These are phyloP conservation scores for Chlorella sp. DNA, from an alignment of 139 green algal species.

Conservation along the genomic window DNA sequence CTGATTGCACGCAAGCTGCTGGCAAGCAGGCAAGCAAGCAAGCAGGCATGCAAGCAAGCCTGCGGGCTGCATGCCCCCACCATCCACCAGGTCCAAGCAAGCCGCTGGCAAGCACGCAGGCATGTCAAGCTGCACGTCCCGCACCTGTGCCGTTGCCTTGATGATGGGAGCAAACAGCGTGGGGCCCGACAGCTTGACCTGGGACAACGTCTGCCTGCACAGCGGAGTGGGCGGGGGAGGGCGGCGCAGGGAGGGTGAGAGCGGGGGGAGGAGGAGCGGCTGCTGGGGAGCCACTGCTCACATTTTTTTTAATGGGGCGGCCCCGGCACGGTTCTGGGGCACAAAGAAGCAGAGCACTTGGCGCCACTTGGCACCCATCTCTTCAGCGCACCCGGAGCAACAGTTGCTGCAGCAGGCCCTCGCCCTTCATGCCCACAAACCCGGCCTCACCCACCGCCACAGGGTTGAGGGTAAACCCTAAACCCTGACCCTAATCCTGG, in stretches of 20 bases:
- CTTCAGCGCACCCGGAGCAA: background rate
- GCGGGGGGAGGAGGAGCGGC: background rate
- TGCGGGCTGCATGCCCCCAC: too few relatives aligned
- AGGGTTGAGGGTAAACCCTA: too few relatives aligned
- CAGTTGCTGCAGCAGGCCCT: background rate
- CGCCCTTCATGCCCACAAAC: background rate
- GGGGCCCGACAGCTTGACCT: constrained; percentile 50
- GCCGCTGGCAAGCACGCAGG: too few relatives aligned
- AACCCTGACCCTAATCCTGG: too few relatives aligned
- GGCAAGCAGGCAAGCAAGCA: too few relatives aligned
- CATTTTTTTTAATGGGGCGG: background rate
- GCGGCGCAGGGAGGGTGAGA: too few relatives aligned
- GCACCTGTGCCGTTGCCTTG: constrained; percentile 10
- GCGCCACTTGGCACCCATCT: background rate
- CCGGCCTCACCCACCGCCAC: background rate
- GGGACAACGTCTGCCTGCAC: constrained; percentile 42
- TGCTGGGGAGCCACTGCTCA: background rate
- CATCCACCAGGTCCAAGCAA: too few relatives aligned
- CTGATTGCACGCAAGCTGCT: too few relatives aligned
- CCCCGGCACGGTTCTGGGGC: background rate
- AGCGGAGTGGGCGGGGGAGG: background rate
- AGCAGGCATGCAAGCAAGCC: too few relatives aligned
- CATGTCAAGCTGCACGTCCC: background rate
- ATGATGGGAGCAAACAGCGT: constrained; percentile 62
- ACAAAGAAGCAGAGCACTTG: too few relatives aligned